These are phyloP conservation scores for Rhytidiadelphus loreus DNA, from an alignment of 225 moss, liverwort and hornwort genomes.

Conservation along the genomic window DNA sequence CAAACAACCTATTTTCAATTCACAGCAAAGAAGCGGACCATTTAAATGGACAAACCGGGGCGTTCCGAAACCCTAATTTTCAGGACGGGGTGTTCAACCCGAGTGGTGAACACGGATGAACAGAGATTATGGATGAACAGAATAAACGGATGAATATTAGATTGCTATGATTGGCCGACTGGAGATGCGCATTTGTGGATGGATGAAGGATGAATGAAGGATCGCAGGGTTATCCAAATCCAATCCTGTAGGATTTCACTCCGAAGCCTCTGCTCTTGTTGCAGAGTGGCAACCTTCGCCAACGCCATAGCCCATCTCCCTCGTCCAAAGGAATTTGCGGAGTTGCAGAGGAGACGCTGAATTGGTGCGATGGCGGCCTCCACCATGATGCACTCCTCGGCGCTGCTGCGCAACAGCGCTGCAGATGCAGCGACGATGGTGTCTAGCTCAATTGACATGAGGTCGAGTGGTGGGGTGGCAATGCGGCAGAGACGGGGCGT, in stretches of 20 bases:
- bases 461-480: neutral
- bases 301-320: neutral
- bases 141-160: neutral
- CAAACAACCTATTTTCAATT: neutral
- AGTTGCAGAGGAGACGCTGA: neutral
- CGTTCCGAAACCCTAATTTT: neutral
- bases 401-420: conserved; percentile 6
- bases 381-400: conserved; percentile 24
- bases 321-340: neutral
- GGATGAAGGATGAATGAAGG: neutral
- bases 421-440: neutral
- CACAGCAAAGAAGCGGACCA: too few species aligned
- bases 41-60: neutral
- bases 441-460: conserved; percentile 1
- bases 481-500: conserved; percentile 1
- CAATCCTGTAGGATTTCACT: conserved; percentile 3
- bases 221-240: conserved; percentile 28
- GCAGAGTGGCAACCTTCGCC: neutral
- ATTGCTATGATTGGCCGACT: too few species aligned
- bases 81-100: neutral
- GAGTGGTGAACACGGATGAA: neutral
- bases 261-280: neutral
- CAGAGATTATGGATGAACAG: neutral
- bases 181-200: neutral
- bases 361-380: conserved; percentile 16